phyloP scores from a whole-genome alignment of 2,329 filamentous ascomycete genomes.

The Metarhizium brunneum region DNA sequence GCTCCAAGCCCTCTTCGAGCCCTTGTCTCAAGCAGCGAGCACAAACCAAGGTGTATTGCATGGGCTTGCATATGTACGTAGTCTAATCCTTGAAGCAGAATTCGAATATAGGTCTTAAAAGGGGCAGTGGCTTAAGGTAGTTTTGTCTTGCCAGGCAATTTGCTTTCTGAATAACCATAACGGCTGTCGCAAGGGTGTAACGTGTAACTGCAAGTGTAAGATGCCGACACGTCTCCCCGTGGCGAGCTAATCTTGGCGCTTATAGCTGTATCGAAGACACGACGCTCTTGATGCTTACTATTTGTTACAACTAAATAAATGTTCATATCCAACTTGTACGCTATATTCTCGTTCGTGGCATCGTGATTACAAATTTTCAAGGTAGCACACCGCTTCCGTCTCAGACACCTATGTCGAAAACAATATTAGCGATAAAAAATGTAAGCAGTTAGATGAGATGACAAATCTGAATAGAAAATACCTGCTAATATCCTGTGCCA shows the following conservation, averaged over 20 bases:
- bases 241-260: conserved; percentile 19
- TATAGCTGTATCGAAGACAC: conserved; percentile 12
- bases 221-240: conserved; percentile 17
- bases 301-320: too few species aligned
- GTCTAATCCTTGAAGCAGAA: conserved; percentile 29
- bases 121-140: conserved; percentile 7
- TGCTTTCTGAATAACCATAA: conserved; percentile 25
- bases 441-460: background rate
- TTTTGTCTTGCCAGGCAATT: conserved; percentile 20
- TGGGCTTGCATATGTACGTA: conserved; percentile 31
- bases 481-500: background rate
- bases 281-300: background rate
- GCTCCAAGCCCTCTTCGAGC: too few species aligned
- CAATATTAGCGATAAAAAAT: background rate
- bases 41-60: conserved; percentile 33
- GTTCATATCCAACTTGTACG: too few species aligned
- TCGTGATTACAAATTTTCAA: too few species aligned
- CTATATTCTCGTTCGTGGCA: too few species aligned
- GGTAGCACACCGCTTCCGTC: too few species aligned
- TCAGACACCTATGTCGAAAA: background rate
- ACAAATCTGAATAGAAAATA: background rate
- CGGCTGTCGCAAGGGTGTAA: conserved; percentile 28
- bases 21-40: too few species aligned
- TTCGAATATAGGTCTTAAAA: conserved; percentile 26
- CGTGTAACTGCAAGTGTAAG: conserved; percentile 26